Base-by-base conservation (phyloP, 345 rosid genomes). In the Psidium guajava region DNA sequence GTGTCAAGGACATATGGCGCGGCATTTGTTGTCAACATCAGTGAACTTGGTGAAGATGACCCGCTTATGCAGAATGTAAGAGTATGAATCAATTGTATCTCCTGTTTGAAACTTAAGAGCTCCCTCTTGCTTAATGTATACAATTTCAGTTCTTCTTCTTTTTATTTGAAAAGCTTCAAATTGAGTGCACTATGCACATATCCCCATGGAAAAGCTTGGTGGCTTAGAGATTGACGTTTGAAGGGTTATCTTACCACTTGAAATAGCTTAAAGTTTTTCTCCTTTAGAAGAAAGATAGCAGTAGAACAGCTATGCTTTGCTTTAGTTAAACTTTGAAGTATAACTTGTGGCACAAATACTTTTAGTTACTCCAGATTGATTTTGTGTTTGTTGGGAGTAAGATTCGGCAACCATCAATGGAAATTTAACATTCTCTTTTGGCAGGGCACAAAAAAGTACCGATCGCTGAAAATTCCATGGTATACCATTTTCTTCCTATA, bases 61-160 rank as follows among this genome's bases (percentile, higher is more conserved):
- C 92, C 92, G 22, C 95, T 95, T 85, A 83, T 83, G 82, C 91
- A 89, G 89, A 91, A 94, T 86, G 98, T 94, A 87, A 92, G 95
- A 61, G 47, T 21, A 12, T 83, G 16, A 27, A 42, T 44, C 52
- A 42, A 44, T 77, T 21, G 14, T 44, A 77, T 20, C 32, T 82
- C 24, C 32, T 59, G 40, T 61, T 61, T 27, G 11, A 61, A 61
- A 61, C 74, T 61, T 61, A 28, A 61, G 21, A 61, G 40, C 74
- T 61, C 74, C 74, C 74, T 61, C 21, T 61, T 27, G 74, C 40
- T 27, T 61, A 61, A 28, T 15, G 74, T 61, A 6, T 27, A 61
- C 74, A 28, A 61, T 27, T 61, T 28, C 74, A 61, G 74, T 28
- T 61, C 28, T 97, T 94, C 18, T 69, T 24, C 36, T 61, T 36